Base-by-base conservation (phyloP, 164 flowering plant genomes). In the Vitis labrusca region DNA sequence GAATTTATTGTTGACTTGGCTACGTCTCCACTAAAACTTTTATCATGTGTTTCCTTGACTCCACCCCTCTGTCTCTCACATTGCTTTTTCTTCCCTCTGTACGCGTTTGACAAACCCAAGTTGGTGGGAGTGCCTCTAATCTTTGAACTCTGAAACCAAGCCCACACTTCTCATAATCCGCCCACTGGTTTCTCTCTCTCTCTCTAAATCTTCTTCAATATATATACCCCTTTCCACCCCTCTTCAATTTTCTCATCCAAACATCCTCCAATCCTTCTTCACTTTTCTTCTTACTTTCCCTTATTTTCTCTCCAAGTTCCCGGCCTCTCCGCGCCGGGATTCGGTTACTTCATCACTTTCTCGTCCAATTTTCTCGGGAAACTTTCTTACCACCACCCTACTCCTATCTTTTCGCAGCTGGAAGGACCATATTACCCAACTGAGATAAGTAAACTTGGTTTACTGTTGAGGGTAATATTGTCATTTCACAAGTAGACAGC, bases 121-220 rank as follows among this genome's bases (percentile, higher is more conserved):
- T 54, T 10, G 62, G 51, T 67, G 53, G 23, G 2, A 63, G 27
- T 64, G 11, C 9, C 9, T 17, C 50, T 44, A 49, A 61, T 15
- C 54, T 64, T 32, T 56, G 63, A 50, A 55, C 62, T 8, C n/a
- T n/a, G n/a, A 53, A 61, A 67, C 71, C 53, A 66, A 71, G 2
- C n/a, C 17, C n/a, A 30, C 14, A 23, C 57, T 23, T 23, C 56
- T 10, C 1, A 51, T 0, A 13, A 19, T 58, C 64, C 77, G 74
- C 71, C 74, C 78, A 54, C 44, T 50, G 72, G 56, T 68, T 72
- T 64, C 74, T 56, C 59, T 56, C 30, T 53, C 37, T 50, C 50
- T 53, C 58, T 50, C 32, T 50, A 56, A 11, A 23, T 44, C 27
- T n/a, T 15, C 48, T 11, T 23, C 37, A 10, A 62, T 62, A 62